Evolutionary conservation across 2,329 filamentous ascomycete genomes (phyloP), one percentile per base, ranked within the genome.

Genomic region (Xylaria sp.): DNA sequence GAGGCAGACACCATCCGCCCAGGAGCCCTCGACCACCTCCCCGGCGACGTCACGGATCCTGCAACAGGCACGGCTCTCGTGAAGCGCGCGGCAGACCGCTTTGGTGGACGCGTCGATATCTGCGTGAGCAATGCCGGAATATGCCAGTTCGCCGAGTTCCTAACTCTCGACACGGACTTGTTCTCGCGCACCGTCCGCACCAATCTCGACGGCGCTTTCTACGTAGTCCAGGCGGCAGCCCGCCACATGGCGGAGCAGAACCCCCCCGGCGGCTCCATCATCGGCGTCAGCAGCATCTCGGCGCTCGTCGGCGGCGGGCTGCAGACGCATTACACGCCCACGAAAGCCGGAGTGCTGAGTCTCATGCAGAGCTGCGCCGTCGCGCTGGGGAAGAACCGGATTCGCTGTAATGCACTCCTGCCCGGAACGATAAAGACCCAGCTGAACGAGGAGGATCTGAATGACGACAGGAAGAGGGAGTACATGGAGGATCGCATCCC

Each of bases 41-140:
- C 88, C 0, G 94, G 94, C 52, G 93, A 97, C 78, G 91, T 97
- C 32, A 89, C 91, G 0, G 85, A 92, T 71, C 90, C 91, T 0
- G 86, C 89, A 68, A 94, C 93, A 0, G 92, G 92, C 9, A 82
- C 84, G 50, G 81, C 85, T 32, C 85, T 97, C 28, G 90, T 97
- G 6, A 81, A 83, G 13, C 84, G 85, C 71, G 90, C 91, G 0
- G 90, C 94, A 0, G 78, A 85, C 66, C 80, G 81, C 66, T 91
- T 89, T 77, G 83, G 66, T 15, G 83, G 69, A 15, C 83, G 88
- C 4, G 81, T 94, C 39, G 91, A 93, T 80, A 83, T 97, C 7
- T 95, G 95, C 79, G 91, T 97, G 32, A 93, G 90, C 78, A 97
- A 97, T 81, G 94, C 94, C 4, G 94, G 94, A 7, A 87, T 97